Evolutionary conservation across 495 filamentous ascomycete species (phyloP).

Genomic region (Wilcoxina mikolae): DNA sequence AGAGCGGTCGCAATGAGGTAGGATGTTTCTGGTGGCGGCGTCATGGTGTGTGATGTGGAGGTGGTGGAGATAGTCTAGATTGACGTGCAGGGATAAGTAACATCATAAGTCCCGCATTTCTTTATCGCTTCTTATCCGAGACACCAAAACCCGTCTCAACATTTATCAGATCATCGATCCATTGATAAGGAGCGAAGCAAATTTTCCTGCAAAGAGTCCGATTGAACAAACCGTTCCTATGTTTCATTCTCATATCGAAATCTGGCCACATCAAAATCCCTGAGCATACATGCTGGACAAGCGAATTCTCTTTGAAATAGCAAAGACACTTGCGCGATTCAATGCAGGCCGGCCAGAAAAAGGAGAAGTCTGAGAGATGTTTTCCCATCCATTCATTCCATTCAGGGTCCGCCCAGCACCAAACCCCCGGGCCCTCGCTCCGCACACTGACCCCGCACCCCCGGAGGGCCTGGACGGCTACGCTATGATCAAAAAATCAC

Average conservation of each 20-base stretch:
- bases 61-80: background rate
- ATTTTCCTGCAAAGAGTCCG: background rate
- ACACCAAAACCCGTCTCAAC: background rate
- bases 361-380: too few relatives aligned
- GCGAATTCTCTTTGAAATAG: background rate
- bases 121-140: background rate
- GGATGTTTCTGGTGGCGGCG: background rate
- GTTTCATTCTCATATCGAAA: background rate
- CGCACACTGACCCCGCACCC: too few relatives aligned
- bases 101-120: background rate
- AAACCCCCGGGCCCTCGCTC: too few relatives aligned
- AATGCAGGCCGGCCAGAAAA: too few relatives aligned
- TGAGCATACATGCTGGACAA: background rate
- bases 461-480: too few relatives aligned
- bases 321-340: background rate
- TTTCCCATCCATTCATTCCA: too few relatives aligned
- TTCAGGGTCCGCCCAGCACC: too few relatives aligned
- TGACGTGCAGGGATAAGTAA: background rate
- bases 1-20: background rate
- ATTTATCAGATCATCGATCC: background rate
- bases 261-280: background rate
- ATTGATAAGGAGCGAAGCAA: too few relatives aligned
- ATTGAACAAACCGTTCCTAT: background rate
- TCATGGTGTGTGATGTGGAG: background rate
- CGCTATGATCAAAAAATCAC: too few relatives aligned